These are phyloP conservation scores for Hordeum marinum DNA, from an alignment of 176 grass and related monocot genomes.

Conservation along the genomic window DNA sequence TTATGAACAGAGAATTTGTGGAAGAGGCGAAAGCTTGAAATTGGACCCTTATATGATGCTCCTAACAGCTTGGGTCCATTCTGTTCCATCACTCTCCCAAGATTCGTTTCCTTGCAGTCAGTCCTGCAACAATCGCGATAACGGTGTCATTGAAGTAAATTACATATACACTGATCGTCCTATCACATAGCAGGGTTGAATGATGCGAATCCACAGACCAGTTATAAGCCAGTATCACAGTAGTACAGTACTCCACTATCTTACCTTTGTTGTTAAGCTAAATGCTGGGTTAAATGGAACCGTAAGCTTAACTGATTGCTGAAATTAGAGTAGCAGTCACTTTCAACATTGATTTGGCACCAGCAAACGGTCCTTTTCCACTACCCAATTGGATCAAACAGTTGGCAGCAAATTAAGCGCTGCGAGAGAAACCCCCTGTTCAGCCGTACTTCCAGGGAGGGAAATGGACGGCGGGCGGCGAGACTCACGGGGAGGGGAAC, in stretches of 20 bases:
- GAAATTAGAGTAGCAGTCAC: neutral
- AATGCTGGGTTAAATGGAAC: neutral
- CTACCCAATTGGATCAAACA: neutral
- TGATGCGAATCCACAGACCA: neutral
- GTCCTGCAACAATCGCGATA: slow-evolving; percentile 34
- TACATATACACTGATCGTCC: neutral
- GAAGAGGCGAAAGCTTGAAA: slow-evolving; percentile 61
- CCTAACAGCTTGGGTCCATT: slow-evolving; percentile 63
- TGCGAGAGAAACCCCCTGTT: neutral
- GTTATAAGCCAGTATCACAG: neutral
- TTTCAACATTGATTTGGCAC: neutral
- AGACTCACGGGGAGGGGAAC: slow-evolving; percentile 77
- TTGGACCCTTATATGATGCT: slow-evolving; percentile 68
- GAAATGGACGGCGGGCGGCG: neutral
- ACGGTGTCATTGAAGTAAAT: neutral
- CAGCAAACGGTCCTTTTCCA: too few relatives aligned
- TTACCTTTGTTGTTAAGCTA: neutral
- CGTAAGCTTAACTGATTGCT: neutral
- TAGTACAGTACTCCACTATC: neutral
- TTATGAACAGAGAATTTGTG: slow-evolving; percentile 51
- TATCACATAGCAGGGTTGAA: neutral
- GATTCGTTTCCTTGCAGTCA: slow-evolving; percentile 65
- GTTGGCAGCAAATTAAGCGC: neutral
- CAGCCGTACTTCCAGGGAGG: too few relatives aligned
- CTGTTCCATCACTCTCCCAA: slow-evolving; percentile 79